Conservation (phyloP, 176 grass and related monocot genomes). For the Oryza officinalis region DNA sequence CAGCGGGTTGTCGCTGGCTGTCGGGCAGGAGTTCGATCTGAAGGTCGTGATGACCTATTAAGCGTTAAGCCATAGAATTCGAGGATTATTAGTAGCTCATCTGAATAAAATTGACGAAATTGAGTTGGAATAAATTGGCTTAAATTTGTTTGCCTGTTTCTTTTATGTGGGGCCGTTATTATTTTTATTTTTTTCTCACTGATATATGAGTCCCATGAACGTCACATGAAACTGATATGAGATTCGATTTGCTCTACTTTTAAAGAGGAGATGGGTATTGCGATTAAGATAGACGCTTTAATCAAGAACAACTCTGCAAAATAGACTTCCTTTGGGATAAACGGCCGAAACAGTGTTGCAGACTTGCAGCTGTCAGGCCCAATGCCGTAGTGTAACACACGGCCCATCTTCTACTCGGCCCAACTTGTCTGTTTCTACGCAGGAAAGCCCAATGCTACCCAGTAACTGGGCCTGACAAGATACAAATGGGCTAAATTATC, state of each 20-base stretch:
- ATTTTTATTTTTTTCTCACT: too few species aligned
- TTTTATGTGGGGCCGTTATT: too few species aligned
- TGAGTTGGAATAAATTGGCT: conserved; percentile 16
- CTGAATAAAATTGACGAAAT: conserved; percentile 4
- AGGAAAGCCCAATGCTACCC: not conserved
- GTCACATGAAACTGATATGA: too few species aligned
- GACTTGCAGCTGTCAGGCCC: too few species aligned
- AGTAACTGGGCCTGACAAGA: not conserved
- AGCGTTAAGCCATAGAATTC: not conserved
- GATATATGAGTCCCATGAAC: too few species aligned
- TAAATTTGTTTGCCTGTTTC: too few species aligned
- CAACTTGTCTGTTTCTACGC: not conserved
- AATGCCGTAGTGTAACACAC: too few species aligned
- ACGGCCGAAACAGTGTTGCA: not conserved
- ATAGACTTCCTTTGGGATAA: too few species aligned
- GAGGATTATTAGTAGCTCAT: not conserved
- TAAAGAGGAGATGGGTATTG: too few species aligned
- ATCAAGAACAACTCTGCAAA: too few species aligned
- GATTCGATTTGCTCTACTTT: too few species aligned
- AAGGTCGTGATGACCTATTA: conserved; percentile 40
- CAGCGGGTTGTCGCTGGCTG: conserved; percentile 49
- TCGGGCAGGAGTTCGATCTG: conserved; percentile 66
- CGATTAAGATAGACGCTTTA: too few species aligned
- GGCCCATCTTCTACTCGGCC: not conserved
- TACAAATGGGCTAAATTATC: not conserved